Evolutionary conservation across 164 flowering plant genomes (phyloP).

Genomic region (Warburgia ugandensis): DNA sequence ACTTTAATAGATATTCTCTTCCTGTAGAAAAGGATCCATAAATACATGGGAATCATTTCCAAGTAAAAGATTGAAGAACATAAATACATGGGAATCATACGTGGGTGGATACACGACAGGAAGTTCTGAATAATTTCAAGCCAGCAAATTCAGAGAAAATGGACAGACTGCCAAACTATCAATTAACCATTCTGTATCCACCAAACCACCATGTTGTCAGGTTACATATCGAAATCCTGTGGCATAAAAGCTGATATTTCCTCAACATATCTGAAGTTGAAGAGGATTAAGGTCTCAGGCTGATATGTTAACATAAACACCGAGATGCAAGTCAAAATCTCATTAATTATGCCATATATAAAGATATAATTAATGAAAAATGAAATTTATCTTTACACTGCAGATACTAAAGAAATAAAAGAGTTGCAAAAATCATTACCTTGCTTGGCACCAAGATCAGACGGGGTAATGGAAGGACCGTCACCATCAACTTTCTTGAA

Average conservation of each 20-base stretch:
- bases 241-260: background rate
- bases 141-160: too few species aligned
- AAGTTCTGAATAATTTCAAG: too few species aligned
- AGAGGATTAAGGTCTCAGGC: background rate
- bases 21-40: too few species aligned
- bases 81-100: too few species aligned
- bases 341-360: background rate
- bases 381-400: background rate
- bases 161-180: too few species aligned
- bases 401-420: background rate
- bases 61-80: too few species aligned
- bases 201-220: too few species aligned
- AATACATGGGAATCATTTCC: too few species aligned
- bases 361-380: background rate
- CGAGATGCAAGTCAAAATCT: background rate
- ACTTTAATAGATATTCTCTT: too few species aligned
- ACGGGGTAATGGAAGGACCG: slow-evolving; percentile 35
- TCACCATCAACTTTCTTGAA: slow-evolving; percentile 52
- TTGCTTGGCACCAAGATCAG: slow-evolving; percentile 55
- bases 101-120: too few species aligned
- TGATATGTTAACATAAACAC: background rate
- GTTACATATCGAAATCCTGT: background rate
- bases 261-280: background rate
- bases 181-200: too few species aligned
- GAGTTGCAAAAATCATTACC: slow-evolving; percentile 20